Evolutionary conservation across 2,329 filamentous ascomycete species (phyloP).

Genomic region (Cytospora paraplurivora): DNA sequence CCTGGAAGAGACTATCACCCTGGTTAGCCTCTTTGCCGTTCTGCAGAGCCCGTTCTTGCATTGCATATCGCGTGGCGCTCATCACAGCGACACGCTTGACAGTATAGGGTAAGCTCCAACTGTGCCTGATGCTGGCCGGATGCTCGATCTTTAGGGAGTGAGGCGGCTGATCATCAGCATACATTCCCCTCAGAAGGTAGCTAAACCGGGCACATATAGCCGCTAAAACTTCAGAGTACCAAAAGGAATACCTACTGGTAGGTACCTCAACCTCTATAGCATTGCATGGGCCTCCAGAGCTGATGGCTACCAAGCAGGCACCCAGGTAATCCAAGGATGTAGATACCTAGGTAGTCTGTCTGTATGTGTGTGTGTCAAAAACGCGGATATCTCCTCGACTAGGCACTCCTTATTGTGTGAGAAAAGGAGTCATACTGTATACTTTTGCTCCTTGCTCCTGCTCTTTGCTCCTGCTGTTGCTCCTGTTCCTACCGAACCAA

Average conservation of each 20-base stretch:
- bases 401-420: neutral
- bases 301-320: neutral
- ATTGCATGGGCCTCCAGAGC: neutral
- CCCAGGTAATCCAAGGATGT: neutral
- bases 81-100: conserved; percentile 1
- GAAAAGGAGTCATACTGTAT: conserved; percentile 10
- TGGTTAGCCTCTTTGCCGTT: neutral
- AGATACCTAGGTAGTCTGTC: neutral
- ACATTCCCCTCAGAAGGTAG: neutral
- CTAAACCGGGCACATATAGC: too few species aligned
- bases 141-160: neutral
- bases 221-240: too few species aligned
- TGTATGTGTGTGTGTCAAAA: neutral
- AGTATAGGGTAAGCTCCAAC: neutral
- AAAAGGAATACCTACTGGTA: neutral
- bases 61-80: conserved; percentile 1
- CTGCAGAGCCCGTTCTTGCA: neutral
- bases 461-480: neutral
- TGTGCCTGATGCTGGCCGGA: neutral
- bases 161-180: neutral
- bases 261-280: neutral
- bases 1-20: neutral
- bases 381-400: neutral
- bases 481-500: conserved; percentile 12
- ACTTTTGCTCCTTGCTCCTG: neutral